Base-by-base conservation (phyloP, 441 rosid genomes). In the Erodium texanum region DNA sequence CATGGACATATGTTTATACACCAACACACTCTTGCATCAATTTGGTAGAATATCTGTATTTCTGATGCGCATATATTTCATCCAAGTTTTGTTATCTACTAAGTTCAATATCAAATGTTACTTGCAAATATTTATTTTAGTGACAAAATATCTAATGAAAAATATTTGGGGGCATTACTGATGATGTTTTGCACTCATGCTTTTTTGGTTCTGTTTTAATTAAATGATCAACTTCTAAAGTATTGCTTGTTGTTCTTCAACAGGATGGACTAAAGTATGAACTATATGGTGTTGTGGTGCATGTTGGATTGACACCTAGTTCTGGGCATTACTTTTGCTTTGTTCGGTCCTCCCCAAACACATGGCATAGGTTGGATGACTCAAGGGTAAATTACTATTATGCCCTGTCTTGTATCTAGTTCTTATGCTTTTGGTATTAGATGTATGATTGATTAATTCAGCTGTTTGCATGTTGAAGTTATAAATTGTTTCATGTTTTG, bases 241-340 rank as follows among this genome's bases (percentile, higher is more conserved):
- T 68, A 23, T 48, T 54, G 43, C n/a, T 54, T 48, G 20, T 54
- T 48, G 20, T 8, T 61, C 32, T 36, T 45, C 50, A 24, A 68
- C 43, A 91, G 97, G 84, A 66, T 62, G 70, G 64, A 27, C 70
- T 79, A 71, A 92, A 82, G 74, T 89, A 92, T 79, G 77, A 77
- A 48, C 85, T 92, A 0, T 89, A 89, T 72, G 97, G 86, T 27
- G 20, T 89, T 77, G 92, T 92, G 77, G 92, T 86, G 79, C 97
- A 92, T 73, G 52, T 72, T 1, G 97, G 97, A 45, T 64, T 38
- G 14, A 68, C 74, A 15, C 77, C 86, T 50, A 84, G 81, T 66
- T 83, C 79, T 50, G 97, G 97, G 61, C 97, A 89, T 77, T 91
- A 91, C 85, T 73, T 74, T 23, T 83, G 85, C 71, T 89, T 83